Base-by-base conservation (phyloP, 371 early-diverging fungal genomes). In the Entomophthora muscae region DNA sequence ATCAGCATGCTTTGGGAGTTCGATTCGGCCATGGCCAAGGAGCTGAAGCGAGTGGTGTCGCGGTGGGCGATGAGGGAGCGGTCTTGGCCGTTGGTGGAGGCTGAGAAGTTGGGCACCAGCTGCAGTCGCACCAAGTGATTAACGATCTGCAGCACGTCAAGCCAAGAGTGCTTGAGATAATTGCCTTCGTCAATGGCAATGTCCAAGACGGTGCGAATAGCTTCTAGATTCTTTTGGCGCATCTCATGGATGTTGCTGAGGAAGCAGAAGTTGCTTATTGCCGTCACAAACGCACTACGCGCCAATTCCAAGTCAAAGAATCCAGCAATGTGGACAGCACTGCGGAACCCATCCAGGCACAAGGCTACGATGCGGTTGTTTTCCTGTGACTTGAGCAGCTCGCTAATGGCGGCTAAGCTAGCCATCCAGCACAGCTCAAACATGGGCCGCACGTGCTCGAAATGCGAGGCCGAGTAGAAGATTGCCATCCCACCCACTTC, bases 391-490 rank as follows among this genome's bases (percentile, higher is more conserved):
- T 95, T 93, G 53, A 93, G 73, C 1, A 91, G 88, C 29, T 81
- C 82, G n/a, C 85, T 84, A 22, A 91, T 72, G 27, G 88, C 90
- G 0, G 92, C 87, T 54, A 95, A 75, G 57, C 90, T 77, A 0
- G 91, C 78, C 79, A 90, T 90, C 96, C 96, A 95, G 10, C 87
- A 80, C 0, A 86, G 76, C 62, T 86, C 87, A 76, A 95, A 92
- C 96, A 95, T 93, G 24, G 84, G 82, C 57, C 86, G 84, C 22
- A 91, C 85, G 69, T 95, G 96, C 60, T 91, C 93, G 28, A 82
- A 76, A 64, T 91, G 89, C 21, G 85, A 83, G 0, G 87, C 87
- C 42, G 71, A 77, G 67, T 82, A 77, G 73, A 73, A 0, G 76
- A 71, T 26, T 31, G 76, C 75, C 12, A 69, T 73, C 2, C 52